These are phyloP conservation scores for Lenwebbia sp. DNA, from an alignment of 345 rosid genomes.

Conservation along the genomic window DNA sequence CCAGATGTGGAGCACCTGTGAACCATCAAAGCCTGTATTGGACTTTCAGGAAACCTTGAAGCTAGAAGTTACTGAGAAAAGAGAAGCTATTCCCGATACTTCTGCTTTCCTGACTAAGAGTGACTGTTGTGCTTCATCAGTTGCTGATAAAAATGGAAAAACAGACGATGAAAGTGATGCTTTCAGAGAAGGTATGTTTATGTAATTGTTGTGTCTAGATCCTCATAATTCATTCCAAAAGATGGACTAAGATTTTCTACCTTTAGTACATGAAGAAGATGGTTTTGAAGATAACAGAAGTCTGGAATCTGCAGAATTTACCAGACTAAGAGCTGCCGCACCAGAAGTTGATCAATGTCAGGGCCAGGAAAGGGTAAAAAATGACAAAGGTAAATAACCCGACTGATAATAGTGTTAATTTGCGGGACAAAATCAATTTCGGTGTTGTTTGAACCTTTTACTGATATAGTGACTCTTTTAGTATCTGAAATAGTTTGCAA, in stretches of 20 bases:
- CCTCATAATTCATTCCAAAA: not conserved
- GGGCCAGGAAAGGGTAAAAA: conserved; percentile 8
- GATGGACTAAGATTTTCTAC: not conserved
- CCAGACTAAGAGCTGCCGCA: conserved; percentile 3
- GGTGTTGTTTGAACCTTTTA: not conserved
- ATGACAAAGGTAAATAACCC: conserved; percentile 24
- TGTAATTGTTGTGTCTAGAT: not conserved
- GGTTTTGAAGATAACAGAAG: conserved; percentile 16
- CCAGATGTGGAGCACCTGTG: conserved; percentile 5
- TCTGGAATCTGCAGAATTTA: conserved; percentile 7
- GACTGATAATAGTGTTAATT: not conserved
- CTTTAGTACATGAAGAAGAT: conserved; percentile 20
- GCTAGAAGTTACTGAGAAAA: conserved; percentile 4
- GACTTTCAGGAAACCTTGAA: conserved; percentile 19
- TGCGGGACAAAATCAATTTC: not conserved
- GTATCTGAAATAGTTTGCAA: conserved; percentile 17
- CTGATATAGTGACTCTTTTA: conserved; percentile 6
- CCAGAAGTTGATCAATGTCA: conserved; percentile 5
- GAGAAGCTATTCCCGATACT: conserved; percentile 11
- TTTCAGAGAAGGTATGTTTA: conserved; percentile 7
- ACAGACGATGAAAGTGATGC: conserved; percentile 1
- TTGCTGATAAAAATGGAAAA: conserved; percentile 18
- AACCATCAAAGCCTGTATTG: conserved; percentile 4
- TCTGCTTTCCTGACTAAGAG: conserved; percentile 8
- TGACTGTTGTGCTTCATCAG: conserved; percentile 6